A percentile compares a stretch with the other conserved stretches of the same genome.
These are phyloP conservation scores for Gardenia jasminoides DNA, from an alignment of 257 asterid species.

Conservation along the genomic window DNA sequence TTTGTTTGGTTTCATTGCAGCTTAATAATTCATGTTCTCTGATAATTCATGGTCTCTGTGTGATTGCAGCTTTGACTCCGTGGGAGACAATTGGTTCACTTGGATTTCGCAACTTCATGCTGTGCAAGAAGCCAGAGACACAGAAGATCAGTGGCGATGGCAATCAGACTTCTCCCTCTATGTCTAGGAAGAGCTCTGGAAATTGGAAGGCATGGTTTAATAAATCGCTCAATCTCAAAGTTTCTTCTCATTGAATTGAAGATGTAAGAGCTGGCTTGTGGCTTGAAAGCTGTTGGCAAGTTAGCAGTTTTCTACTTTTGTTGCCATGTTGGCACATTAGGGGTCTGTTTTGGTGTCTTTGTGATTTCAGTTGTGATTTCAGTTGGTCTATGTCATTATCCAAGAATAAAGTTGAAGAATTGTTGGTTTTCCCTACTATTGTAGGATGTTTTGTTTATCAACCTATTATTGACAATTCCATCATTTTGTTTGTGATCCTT, in stretches of 20 bases:
- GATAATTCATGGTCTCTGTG: neutral
- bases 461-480: neutral
- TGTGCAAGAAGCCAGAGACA: conserved; percentile 71
- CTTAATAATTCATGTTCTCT: neutral
- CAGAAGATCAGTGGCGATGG: conserved; percentile 32
- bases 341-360: neutral
- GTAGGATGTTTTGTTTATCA: neutral
- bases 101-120: conserved; percentile 77
- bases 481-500: neutral
- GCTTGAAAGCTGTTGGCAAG: neutral
- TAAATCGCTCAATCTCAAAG: conserved; percentile 60
- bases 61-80: conserved; percentile 60
- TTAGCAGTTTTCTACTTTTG: neutral
- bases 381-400: neutral
- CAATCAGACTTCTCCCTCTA: conserved; percentile 24
- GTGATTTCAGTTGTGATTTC: neutral
- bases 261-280: neutral
- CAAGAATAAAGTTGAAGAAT: neutral
- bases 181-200: conserved; percentile 45
- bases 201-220: conserved; percentile 85
- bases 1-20: neutral
- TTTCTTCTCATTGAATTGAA: conserved; percentile 53
- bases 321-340: neutral
- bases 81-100: conserved; percentile 86
- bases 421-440: neutral